Evolutionary conservation across 2,329 filamentous ascomycete genomes (phyloP), one percentile per base, ranked within the genome.

Genomic region (Alternaria arbusti): DNA sequence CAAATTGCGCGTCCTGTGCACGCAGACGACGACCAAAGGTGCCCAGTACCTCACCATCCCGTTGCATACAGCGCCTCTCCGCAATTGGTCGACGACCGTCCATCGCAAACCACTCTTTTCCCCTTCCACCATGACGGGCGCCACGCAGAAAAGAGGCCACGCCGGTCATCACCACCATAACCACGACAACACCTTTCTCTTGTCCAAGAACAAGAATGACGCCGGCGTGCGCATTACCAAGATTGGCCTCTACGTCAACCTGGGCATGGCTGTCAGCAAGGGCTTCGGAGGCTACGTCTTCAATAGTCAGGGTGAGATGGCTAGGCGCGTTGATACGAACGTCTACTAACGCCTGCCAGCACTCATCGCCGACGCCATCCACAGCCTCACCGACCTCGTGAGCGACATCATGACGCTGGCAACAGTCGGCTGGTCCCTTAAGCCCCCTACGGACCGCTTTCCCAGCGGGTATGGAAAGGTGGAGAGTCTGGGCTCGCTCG

Each of bases 381-480:
- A 99, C 83, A 95, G 94, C 74, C 86, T 98, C 70, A 97, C 95
- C 52, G 96, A 99, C 81, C 88, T 99, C 60, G 93, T 97, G 64
- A 97, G 94, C 57, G 96, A 99, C 80, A 87, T 99, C 72, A 89
- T 97, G 79, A 99, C 96, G 1, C 87, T 99, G 20, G 92, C 93
- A 15, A 99, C 96, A 10, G 94, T 99, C 50, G 95, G 94, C 20
- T 97, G 92, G 89, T 97, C 94, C 63, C 83, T 98, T 64, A 93
- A 91, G 73, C 90, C 93, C 6, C 94, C 96, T 0, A 93, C 92
- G 11, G 87, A 91, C 58, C 87, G 87, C 44, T 99, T 97, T 77
- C 96, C 96, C 3, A 89, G 90, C 73, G 96, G 96, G 2, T 99
- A 97, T 78, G 96, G 96, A 77, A 99, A 99, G 84, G 88, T 99